A percentile compares a stretch with the other conserved stretches of the same genome.
These are phyloP conservation scores for Rhodamnia rubescens DNA, from an alignment of 345 rosid species.

Conservation along the genomic window DNA sequence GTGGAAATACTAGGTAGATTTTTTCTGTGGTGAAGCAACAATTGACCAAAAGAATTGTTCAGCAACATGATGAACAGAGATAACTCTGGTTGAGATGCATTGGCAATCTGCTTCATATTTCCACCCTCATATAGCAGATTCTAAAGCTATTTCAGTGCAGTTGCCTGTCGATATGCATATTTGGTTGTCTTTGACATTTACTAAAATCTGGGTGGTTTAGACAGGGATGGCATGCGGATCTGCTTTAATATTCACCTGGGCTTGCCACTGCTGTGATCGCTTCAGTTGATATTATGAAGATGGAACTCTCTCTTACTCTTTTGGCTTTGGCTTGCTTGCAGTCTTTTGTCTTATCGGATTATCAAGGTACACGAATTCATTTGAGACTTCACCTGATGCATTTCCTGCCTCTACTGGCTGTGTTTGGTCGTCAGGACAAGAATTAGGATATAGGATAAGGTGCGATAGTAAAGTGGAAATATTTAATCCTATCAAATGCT, in stretches of 20 bases:
- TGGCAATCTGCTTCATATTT: not conserved
- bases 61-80: not conserved
- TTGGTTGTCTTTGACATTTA: not conserved
- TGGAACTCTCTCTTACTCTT: slow-evolving; percentile 37
- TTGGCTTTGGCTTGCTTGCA: slow-evolving; percentile 37
- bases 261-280: not conserved
- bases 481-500: too few species aligned
- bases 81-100: not conserved
- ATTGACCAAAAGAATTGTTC: not conserved
- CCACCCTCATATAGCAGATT: not conserved
- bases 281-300: slow-evolving; percentile 29
- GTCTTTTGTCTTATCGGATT: slow-evolving; percentile 44
- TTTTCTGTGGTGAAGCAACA: not conserved
- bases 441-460: too few species aligned
- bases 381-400: not conserved
- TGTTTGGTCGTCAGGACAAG: too few species aligned
- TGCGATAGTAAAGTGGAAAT: too few species aligned
- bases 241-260: not conserved
- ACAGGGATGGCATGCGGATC: slow-evolving; percentile 7
- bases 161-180: not conserved
- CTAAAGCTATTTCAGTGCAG: not conserved
- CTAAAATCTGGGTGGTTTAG: not conserved
- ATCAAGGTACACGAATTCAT: slow-evolving; percentile 48
- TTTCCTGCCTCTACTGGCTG: not conserved
- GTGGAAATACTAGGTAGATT: not conserved